Base-by-base conservation (phyloP, 805 yeast genomes). In the Diddensiella transvaalensis region DNA sequence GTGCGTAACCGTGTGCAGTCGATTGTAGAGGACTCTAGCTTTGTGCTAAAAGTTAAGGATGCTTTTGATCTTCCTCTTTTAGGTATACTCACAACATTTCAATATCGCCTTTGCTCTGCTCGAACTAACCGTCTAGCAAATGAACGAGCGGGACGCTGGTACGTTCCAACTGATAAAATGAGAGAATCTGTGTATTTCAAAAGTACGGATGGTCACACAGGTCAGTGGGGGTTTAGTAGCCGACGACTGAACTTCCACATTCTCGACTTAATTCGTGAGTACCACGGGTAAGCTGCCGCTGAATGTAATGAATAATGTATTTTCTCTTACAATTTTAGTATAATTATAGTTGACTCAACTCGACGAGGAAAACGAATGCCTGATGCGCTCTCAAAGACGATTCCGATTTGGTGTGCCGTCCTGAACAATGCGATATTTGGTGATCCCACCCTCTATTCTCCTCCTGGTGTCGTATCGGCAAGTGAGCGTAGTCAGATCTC, bases 341-440 rank as follows among this genome's bases (percentile, higher is more conserved):
- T 78, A 0, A 67, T 83, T 0, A 69, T 88, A 5, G 83, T 89
- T 1, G 96, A 89, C 64, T 87, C 95, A 11, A 88, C 96, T 0
- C 69, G 96, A 53, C 72, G 89, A 36, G 96, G 96, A 2, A 89
- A 88, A 61, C 66, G 76, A 22, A 80, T 88, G 66, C 96, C 97
- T 0, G 97, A 89, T 64, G 84, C 96, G 0, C 64, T 87, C 4
- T 83, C 89, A 57, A 89, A 89, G 58, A 89, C 96, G 0, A 72
- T 89, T 1, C 96, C 96, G 0, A 85, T 87, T 1, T 89, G 97
- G 97, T 85, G 95, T 65, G 85, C 90, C 0, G 88, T 86, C 3
- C 49, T 88, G 17, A 86, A 85, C 59, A 63, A 64, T 32, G 68
- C 83, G 0, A 65, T 80, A 62, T 73, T 73, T 48, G 78, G 71